Evolutionary conservation across 73 alveolate genomes (phyloP), one percentile per base, ranked within the genome.

Genomic region (Paraurostyla sp.): DNA sequence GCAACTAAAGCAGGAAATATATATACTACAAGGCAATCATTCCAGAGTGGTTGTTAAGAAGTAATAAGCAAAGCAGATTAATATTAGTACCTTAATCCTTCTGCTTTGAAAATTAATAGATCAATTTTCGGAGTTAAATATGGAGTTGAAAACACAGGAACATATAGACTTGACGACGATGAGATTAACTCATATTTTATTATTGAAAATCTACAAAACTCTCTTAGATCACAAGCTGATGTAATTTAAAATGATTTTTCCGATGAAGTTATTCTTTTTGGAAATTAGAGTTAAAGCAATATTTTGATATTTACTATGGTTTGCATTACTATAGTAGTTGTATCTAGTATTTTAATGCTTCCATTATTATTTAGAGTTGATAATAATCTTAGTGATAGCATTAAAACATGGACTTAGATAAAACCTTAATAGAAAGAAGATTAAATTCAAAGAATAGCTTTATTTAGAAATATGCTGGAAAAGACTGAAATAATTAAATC

Each of bases 11-110:
- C 82, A 11, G 82, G 82, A 16, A 38, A 9, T 3, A 33, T 65
- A 3, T 65, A 38, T 40, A 65, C 35, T 65, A 32, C 36, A 1
- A 22, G 60, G 18, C 35, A 9, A 2, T 38, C 60, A 3, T 65
- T 65, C 36, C 32, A 65, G 38, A 65, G 82, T 65, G 82, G 82
- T 36, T 65, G 82, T 38, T 38, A 65, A 40, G 82, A 65, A 65
- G 58, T 65, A 23, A 65, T 65, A 6, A 36, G 59, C 15, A 65
- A 65, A 40, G 82, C 82, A 11, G 82, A 65, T 40, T 22, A 32
- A 13, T 65, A 38, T 40, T 22, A 65, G 41, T 65, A 65, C 58
- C 13, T 30, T 15, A 65, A 65, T 38, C 6, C 7, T 18, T 22
- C 82, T 13, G 58, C 56, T 18, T 38, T 65, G 58, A 65, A 65